These are phyloP conservation scores for Mortierella sp. DNA, from an alignment of 371 early-diverging fungal species.

Conservation along the genomic window DNA sequence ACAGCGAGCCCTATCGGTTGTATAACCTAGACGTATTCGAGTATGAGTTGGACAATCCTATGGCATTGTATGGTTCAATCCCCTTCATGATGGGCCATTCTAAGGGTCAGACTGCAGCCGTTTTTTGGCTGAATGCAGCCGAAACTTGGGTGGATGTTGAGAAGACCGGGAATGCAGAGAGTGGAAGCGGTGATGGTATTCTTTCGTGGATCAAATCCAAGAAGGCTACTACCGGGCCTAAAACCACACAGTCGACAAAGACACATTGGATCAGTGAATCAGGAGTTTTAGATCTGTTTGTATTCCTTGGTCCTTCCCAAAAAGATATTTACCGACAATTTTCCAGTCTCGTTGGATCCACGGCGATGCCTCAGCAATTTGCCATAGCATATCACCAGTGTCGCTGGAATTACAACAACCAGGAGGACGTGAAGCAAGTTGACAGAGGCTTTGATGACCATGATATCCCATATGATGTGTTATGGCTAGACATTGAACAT, in stretches of 20 bases:
- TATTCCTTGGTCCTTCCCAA: slow-evolving; percentile 86
- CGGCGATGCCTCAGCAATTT: slow-evolving; percentile 90
- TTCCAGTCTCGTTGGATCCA: slow-evolving; percentile 80
- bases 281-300: slow-evolving; percentile 88
- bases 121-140: slow-evolving; percentile 93
- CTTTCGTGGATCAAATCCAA: slow-evolving; percentile 50
- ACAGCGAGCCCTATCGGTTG: slow-evolving; percentile 94
- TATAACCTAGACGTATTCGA: slow-evolving; percentile 99
- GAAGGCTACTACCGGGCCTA: slow-evolving; percentile 15
- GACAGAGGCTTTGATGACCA: slow-evolving; percentile 84
- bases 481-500: slow-evolving; percentile 97
- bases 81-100: slow-evolving; percentile 94
- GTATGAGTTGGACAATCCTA: slow-evolving; percentile 91
- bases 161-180: slow-evolving; percentile 47
- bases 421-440: slow-evolving; percentile 84
- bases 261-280: slow-evolving; percentile 97
- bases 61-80: slow-evolving; percentile 95
- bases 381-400: slow-evolving; percentile 94
- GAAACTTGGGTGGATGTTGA: slow-evolving; percentile 98
- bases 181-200: slow-evolving; percentile 4
- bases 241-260: slow-evolving; percentile 50
- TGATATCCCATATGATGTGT: slow-evolving; percentile 93
- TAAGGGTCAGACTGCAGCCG: slow-evolving; percentile 72
- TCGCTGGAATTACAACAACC: slow-evolving; percentile 93
- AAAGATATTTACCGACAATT: slow-evolving; percentile 81